Evolutionary conservation across 768 basidiomycete genomes (phyloP), one percentile per base, ranked within the genome.

Genomic region (Podaxis mareebaensis): DNA sequence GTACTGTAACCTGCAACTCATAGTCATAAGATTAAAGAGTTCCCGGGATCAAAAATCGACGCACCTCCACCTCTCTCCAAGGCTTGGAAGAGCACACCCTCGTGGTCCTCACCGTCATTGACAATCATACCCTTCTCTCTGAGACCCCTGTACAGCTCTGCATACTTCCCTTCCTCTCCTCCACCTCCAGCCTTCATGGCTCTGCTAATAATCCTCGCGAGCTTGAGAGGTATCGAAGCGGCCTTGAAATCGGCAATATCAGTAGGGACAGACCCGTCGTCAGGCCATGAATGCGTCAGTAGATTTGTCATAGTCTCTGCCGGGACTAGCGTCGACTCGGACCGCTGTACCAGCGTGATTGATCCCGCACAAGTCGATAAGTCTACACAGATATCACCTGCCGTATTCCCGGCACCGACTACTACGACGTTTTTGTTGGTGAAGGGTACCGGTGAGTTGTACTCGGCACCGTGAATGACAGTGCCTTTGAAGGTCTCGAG

Each of bases 1-100:
- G 11, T 46, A 62, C 61, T 62, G 26, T 33, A 62, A 22, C 61
- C 61, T 62, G n/a, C 3, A 20, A 24, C 20, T 15, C 15, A 38
- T 1, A 48, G 33, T 33, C 38, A 26, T 42, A 36, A 56, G 54
- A 11, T 56, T 11, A 56, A 4, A 13, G 3, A 4, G 38, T 5
- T 4, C 38, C 4, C 20, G 20, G 44, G 17, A 20, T 22, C 44
- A 17, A 8, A 15, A 20, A 46, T 20, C n/a, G 10, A 33, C 33
- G 20, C 20, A 46, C 44, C 44, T 46, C 44, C 44, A 20, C 3
- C 17, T 20, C 44, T 46, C 44, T 46, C n/a, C 44, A 46, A 8
- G 44, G 7, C 44, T 46, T 20, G 44, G 15, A 20, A 46, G 20
- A n/a, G 20, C 17, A 3, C 20, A 15, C 15, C 44, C 15, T 20